Evolutionary conservation across 306 rosid species (phyloP).

Genomic region (Cucurbita pepo): DNA sequence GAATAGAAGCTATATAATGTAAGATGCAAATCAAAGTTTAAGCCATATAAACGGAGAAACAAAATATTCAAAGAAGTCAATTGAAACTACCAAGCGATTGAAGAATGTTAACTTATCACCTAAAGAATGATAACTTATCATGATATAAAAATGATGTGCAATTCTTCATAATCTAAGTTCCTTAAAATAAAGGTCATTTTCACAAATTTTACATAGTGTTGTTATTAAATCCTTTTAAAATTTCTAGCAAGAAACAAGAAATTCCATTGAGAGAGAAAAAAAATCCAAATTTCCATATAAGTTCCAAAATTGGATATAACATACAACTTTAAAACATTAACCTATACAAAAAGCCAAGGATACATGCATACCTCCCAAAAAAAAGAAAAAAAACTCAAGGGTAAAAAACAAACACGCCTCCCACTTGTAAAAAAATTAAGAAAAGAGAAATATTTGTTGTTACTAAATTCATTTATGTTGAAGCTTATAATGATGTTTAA

Average conservation of each 20-base stretch:
- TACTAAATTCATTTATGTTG: neutral
- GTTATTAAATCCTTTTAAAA: neutral
- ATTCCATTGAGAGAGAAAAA: neutral
- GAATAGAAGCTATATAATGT: neutral
- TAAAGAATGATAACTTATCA: neutral
- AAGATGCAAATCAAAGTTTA: neutral
- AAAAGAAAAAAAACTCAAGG: neutral
- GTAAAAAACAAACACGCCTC: neutral
- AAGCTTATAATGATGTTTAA: neutral
- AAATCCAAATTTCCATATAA: neutral
- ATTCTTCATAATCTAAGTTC: neutral
- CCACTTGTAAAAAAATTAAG: neutral
- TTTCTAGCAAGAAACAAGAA: neutral
- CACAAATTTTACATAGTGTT: neutral
- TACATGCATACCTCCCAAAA: neutral
- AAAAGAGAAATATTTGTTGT: neutral
- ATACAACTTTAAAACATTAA: neutral
- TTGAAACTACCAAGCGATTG: neutral
- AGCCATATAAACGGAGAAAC: neutral
- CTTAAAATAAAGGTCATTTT: neutral
- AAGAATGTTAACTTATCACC: neutral
- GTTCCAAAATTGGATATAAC: neutral
- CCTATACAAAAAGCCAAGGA: neutral
- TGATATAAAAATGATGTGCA: neutral
- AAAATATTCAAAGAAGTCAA: neutral